phyloP scores from a whole-genome alignment of 2,329 filamentous ascomycete genomes.

The Exophiala calicioides region DNA sequence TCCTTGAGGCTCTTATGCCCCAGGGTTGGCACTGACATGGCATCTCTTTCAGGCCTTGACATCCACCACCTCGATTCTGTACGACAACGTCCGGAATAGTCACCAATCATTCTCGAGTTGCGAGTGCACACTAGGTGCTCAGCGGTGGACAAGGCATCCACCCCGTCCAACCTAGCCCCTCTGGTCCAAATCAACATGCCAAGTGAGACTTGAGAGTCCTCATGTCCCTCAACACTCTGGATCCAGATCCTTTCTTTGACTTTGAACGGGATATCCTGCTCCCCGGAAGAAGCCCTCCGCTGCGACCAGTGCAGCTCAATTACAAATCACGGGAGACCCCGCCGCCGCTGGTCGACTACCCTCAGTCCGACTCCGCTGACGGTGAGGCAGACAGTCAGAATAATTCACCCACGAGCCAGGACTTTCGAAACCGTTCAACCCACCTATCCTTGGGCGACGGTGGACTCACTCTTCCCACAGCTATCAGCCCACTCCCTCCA shows the following conservation, averaged over 20 bases:
- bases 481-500: conserved; percentile 65
- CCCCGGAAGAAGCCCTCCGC: conserved; percentile 37
- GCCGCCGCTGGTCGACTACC: conserved; percentile 35
- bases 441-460: conserved; percentile 58
- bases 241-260: conserved; percentile 17
- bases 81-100: background rate
- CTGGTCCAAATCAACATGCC: conserved; percentile 5
- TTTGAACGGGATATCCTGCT: conserved; percentile 20
- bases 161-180: background rate
- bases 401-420: conserved; percentile 26
- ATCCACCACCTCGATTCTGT: background rate
- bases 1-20: background rate
- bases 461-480: conserved; percentile 67
- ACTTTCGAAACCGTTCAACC: conserved; percentile 35
- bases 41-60: background rate
- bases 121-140: no score
- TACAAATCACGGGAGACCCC: conserved; percentile 36
- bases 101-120: no score
- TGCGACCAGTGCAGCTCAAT: conserved; percentile 36
- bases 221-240: conserved; percentile 24
- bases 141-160: no score
- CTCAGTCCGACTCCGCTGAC: conserved; percentile 22
- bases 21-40: conserved; percentile 2
- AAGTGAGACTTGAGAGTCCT: conserved; percentile 20
- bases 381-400: conserved; percentile 23